These are phyloP conservation scores for Geosmithia morbida DNA, from an alignment of 2,329 filamentous ascomycete species.

Conservation along the genomic window DNA sequence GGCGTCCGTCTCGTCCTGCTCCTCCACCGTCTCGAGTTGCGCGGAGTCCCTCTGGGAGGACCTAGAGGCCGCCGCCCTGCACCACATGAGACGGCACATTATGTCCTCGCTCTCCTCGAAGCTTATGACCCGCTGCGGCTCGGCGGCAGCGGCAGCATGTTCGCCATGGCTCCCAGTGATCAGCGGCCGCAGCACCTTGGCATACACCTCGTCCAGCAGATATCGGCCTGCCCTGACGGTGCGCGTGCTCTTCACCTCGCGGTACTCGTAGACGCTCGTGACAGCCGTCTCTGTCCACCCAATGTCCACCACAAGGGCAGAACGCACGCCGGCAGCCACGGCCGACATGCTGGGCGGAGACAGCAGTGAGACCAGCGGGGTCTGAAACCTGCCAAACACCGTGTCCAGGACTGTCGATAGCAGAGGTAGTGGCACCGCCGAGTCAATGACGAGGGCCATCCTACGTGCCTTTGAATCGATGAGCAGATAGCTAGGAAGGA, in stretches of 20 bases:
- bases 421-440: conserved; percentile 62
- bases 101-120: conserved; percentile 79
- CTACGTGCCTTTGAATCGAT: conserved; percentile 65
- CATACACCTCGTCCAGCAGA: conserved; percentile 54
- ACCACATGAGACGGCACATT: conserved; percentile 65
- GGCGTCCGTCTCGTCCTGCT: conserved; percentile 38
- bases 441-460: conserved; percentile 62
- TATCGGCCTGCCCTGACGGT: conserved; percentile 62
- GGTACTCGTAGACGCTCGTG: conserved; percentile 81
- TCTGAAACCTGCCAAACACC: conserved; percentile 67
- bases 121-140: conserved; percentile 27
- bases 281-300: conserved; percentile 86
- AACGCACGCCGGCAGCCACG: conserved; percentile 69
- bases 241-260: conserved; percentile 57
- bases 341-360: conserved; percentile 61
- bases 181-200: conserved; percentile 32
- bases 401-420: conserved; percentile 63
- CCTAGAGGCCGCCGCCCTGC: conserved; percentile 23
- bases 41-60: conserved; percentile 21
- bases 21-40: conserved; percentile 32
- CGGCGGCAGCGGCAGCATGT: neutral
- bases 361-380: conserved; percentile 67
- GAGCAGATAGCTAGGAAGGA: conserved; percentile 36
- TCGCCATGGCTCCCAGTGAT: conserved; percentile 8
- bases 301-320: conserved; percentile 77